These are phyloP conservation scores for Neurospora sp. DNA, from an alignment of 495 filamentous ascomycete species.

Conservation along the genomic window DNA sequence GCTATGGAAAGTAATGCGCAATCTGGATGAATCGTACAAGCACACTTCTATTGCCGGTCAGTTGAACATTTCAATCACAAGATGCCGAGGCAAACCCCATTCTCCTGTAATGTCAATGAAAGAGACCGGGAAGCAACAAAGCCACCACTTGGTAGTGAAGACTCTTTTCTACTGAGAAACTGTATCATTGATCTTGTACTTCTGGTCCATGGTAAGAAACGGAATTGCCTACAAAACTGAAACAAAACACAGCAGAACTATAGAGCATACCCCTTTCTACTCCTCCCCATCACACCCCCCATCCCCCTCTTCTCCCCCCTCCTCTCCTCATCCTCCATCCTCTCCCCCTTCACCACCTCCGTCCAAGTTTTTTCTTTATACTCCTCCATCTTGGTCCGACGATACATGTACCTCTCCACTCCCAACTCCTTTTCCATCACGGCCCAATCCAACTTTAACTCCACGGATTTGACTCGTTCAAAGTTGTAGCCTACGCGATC, in stretches of 20 bases:
- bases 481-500: accelerated
- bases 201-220: too few relatives aligned
- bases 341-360: background rate
- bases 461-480: background rate
- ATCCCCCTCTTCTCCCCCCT: background rate
- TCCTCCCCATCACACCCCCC: background rate
- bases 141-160: background rate
- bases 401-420: background rate
- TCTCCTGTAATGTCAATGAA: too few relatives aligned
- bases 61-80: background rate
- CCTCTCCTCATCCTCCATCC: background rate
- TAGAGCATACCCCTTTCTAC: background rate
- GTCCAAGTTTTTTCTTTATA: background rate
- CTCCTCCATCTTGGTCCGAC: background rate
- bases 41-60: background rate
- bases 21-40: too few relatives aligned
- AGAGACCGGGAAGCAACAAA: too few relatives aligned
- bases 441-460: background rate
- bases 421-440: background rate
- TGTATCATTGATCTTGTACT: too few relatives aligned
- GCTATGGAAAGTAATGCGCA: too few relatives aligned
- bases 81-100: too few relatives aligned
- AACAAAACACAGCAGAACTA: too few relatives aligned
- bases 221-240: too few relatives aligned
- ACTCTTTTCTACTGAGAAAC: background rate